phyloP scores from a whole-genome alignment of 352 stramenopile genomes.

The Pythium aphanidermatum region DNA sequence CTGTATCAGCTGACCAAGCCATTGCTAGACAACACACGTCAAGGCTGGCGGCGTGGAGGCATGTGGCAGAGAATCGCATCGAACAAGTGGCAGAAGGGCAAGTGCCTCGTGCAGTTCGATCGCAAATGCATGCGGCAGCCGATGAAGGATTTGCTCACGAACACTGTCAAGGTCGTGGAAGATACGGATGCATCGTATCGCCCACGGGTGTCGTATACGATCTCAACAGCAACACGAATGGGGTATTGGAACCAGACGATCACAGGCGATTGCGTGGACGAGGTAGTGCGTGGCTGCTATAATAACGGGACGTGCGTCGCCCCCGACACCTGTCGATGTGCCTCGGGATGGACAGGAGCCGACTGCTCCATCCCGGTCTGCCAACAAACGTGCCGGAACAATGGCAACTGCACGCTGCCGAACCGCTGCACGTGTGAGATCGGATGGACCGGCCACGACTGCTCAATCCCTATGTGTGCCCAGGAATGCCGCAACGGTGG shows the following conservation, averaged over 20 bases:
- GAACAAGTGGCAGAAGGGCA: slow-evolving; percentile 88
- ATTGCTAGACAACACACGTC: slow-evolving; percentile 86
- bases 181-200: slow-evolving; percentile 93
- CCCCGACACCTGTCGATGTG: slow-evolving; percentile 80
- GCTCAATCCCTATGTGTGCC: slow-evolving; percentile 85
- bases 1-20: slow-evolving; percentile 84
- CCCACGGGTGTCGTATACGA: slow-evolving; percentile 71
- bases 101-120: slow-evolving; percentile 91
- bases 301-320: slow-evolving; percentile 95
- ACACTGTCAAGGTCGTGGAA: slow-evolving; percentile 43
- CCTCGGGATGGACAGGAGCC: slow-evolving; percentile 60
- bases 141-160: slow-evolving; percentile 34
- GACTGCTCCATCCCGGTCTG: slow-evolving; percentile 83
- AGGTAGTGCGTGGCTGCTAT: slow-evolving; percentile 91
- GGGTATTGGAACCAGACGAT: slow-evolving; percentile 59
- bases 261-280: slow-evolving; percentile 84
- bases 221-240: slow-evolving; percentile 33
- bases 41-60: slow-evolving; percentile 88
- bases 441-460: slow-evolving; percentile 89
- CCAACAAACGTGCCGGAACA: slow-evolving; percentile 57
- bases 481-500: slow-evolving; percentile 89
- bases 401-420: slow-evolving; percentile 91
- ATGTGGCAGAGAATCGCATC: slow-evolving; percentile 59
- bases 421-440: slow-evolving; percentile 88
- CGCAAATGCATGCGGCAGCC: slow-evolving; percentile 29